These are phyloP conservation scores for Hemerocallis citrina DNA, from an alignment of 106 monocot species.

Conservation along the genomic window DNA sequence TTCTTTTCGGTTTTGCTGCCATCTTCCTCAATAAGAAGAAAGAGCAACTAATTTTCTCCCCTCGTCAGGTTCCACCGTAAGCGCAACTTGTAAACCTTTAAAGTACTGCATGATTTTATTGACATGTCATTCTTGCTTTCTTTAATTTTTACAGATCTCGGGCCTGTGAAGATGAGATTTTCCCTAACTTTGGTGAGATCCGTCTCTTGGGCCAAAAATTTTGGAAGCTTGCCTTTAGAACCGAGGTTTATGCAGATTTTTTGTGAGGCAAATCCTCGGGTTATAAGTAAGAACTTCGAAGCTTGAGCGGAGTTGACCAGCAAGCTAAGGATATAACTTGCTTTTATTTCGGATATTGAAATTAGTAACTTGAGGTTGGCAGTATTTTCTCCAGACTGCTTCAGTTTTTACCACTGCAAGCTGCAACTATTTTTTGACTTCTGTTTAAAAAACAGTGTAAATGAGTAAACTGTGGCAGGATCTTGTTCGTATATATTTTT, in stretches of 20 bases:
- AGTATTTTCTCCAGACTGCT: no score
- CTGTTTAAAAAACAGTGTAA: no score
- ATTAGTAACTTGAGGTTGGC: no score
- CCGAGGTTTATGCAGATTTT: conserved; percentile 49
- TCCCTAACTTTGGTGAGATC: background rate
- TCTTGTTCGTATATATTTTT: no score
- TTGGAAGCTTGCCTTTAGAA: conserved; percentile 22
- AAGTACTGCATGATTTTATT: background rate
- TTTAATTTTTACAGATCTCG: background rate
- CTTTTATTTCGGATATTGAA: no score
- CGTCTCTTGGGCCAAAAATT: conserved; percentile 19
- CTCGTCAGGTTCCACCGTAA: conserved; percentile 18
- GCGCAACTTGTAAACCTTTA: background rate
- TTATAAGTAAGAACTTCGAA: conserved; percentile 16
- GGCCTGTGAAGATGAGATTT: conserved; percentile 14
- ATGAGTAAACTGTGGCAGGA: no score
- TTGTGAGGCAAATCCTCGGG: conserved; percentile 53
- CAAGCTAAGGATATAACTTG: background rate
- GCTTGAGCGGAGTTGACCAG: background rate
- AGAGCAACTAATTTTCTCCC: background rate
- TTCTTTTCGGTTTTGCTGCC: conserved; percentile 13
- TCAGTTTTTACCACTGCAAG: no score
- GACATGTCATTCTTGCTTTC: background rate
- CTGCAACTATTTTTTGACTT: no score
- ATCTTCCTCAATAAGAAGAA: conserved; percentile 2